A percentile compares a stretch with the other conserved stretches of the same genome.
phyloP scores from a whole-genome alignment of 208 protist species.

The Leishmania mexicana region DNA sequence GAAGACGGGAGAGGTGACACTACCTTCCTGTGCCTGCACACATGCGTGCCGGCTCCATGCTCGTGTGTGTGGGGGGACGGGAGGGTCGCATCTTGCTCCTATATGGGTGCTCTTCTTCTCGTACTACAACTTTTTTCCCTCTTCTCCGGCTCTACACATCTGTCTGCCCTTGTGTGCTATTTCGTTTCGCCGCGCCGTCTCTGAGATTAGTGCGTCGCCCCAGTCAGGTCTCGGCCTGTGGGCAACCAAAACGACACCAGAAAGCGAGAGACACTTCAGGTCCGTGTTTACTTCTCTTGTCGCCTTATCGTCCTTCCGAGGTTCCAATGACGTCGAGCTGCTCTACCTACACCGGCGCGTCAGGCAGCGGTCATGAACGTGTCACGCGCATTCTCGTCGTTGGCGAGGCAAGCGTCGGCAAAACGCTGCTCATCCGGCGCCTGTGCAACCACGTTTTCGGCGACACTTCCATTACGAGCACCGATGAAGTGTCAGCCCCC shows the following conservation, averaged over 20 bases:
- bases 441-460: conserved; percentile 59
- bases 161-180: background rate
- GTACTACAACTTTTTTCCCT: background rate
- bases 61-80: background rate
- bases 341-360: background rate
- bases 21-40: background rate
- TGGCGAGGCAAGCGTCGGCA: conserved; percentile 77
- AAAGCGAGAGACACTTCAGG: background rate
- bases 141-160: background rate
- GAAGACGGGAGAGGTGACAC: background rate
- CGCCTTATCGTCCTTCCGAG: background rate
- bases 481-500: background rate
- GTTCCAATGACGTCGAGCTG: conserved; percentile 2
- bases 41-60: background rate
- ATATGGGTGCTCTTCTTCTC: background rate
- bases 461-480: conserved; percentile 16
- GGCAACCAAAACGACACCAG: background rate
- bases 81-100: background rate
- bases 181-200: background rate
- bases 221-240: background rate
- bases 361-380: conserved; percentile 10
- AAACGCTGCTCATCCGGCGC: conserved; percentile 76
- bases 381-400: conserved; percentile 71
- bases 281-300: background rate
- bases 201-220: background rate